Base-by-base conservation (phyloP, 2,329 filamentous ascomycete genomes). In the Venturia nashicola region DNA sequence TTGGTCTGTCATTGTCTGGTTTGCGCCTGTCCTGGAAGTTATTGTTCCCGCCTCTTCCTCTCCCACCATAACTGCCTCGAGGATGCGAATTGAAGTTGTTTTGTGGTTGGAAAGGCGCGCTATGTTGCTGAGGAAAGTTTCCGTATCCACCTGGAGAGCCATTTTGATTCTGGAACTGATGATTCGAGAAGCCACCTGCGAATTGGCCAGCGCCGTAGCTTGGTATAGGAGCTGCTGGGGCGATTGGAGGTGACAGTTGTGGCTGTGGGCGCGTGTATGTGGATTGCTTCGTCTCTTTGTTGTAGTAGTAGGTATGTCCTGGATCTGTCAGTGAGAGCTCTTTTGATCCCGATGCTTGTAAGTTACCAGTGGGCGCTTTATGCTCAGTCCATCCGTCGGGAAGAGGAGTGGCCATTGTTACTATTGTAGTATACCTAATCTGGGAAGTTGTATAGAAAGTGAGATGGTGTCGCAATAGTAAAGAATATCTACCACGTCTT, bases 361-460 rank as follows among this genome's bases (percentile, higher is more conserved):
- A 14, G 16, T 12, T 75, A 84, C 85, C 85, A 61, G 88, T 87
- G 6, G 91, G 92, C 62, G 92, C 91, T 76, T 87, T 92, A 77
- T 97, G 91, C 75, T 96, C 90, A n/a, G 89, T 90, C 92, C 92
- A 97, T 67, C 90, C 91, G 54, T 86, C 80, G 36, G 86, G 87
- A 0, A 97, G 79, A 43, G 89, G 84, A 57, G 62, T 46, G 9
- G 34, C 14, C 40, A 51, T 62, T 48, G 51, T 20, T 0, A 36
- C n/a, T 36, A 18, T n/a, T 11, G 16, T 57, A 36, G 8, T 7
- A 9, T 57, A 36, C 51, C 32, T 57, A 57, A 36, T 57, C 51
- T 20, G 51, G 51, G 12, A 8, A n/a, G 51, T 57, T 36, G 51
- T 57, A 57, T 57, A 57, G 18, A 14, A n/a, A 36, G 32, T 36